A percentile compares a stretch with the other conserved stretches of the same genome.
Conservation (phyloP, 176 grass and related monocot genomes). For the Panicum miliaceum region DNA sequence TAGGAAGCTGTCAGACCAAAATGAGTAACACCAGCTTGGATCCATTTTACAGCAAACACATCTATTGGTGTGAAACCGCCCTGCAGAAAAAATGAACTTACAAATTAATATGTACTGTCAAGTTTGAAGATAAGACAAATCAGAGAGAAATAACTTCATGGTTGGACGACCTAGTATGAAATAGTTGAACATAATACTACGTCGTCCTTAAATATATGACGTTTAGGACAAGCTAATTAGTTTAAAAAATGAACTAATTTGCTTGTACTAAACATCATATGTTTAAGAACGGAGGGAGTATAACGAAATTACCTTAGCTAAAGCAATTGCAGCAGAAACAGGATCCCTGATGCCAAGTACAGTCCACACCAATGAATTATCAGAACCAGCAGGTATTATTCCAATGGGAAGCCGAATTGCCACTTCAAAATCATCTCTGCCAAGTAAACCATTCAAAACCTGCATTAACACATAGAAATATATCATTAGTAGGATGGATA, state of each 20-base stretch:
- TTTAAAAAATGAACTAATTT: too few relatives aligned
- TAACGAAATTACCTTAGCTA: slow-evolving; percentile 71
- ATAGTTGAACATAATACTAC: slow-evolving; percentile 10
- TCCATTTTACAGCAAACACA: slow-evolving; percentile 80
- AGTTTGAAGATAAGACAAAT: background rate
- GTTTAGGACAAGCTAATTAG: too few relatives aligned
- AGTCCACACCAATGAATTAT: slow-evolving; percentile 94
- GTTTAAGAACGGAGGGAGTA: background rate
- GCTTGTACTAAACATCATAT: too few relatives aligned
- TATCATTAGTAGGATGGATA: slow-evolving; percentile 1
- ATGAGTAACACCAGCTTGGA: slow-evolving; percentile 63
- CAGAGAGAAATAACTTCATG: background rate
- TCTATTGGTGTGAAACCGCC: slow-evolving; percentile 80
- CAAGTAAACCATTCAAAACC: slow-evolving; percentile 90
- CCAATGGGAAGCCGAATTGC: slow-evolving; percentile 75
- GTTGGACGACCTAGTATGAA: slow-evolving; percentile 5
- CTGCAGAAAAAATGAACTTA: slow-evolving; percentile 48
- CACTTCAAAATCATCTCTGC: slow-evolving; percentile 69
- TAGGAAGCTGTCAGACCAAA: slow-evolving; percentile 87
- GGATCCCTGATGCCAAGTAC: slow-evolving; percentile 89
- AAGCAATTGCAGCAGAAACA: slow-evolving; percentile 67
- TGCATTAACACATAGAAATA: slow-evolving; percentile 40
- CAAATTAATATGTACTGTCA: slow-evolving; percentile 41
- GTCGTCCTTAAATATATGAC: too few relatives aligned
- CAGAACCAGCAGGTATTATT: slow-evolving; percentile 86